Evolutionary conservation across 139 green algal genomes (phyloP), one percentile per base, ranked within the genome.

Genomic region (Chlamydomonas incerta): DNA sequence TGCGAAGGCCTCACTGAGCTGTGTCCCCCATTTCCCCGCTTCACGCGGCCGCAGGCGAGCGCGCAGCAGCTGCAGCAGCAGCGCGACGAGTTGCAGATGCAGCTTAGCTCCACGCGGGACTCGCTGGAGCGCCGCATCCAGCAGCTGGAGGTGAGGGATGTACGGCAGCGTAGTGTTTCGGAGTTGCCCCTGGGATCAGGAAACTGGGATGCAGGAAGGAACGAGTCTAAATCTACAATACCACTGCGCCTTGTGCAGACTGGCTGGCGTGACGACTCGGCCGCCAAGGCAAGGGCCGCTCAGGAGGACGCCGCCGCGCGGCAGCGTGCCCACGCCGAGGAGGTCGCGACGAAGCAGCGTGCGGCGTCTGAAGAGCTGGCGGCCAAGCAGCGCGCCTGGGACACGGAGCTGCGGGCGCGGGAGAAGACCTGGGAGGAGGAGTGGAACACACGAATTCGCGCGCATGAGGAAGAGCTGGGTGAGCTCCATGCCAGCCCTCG

Each of bases 371-470:
- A 85, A 47, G 79, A 85, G 63, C 47, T 35, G 31, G 67, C 31
- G 23, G 65, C 79, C 6, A 35, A 2, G 28, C 41, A 74, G 77
- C 63, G 77, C 14, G n/a, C 35, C 29, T 52, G 46, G 41, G 63
- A 74, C 28, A 65, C 10, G 63, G 60, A 84, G 79, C 47, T 57
- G n/a, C 18, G 15, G 13, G 6, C 66, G 23, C 31, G 31, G 47
- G 63, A 83, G 65, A 74, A 52, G 63, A 63, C 77, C 41, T 83
- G 77, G 77, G 79, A 75, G 47, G 79, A 75, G 47, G 79, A 85
- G 26, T 66, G 65, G 26, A n/a, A 1, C 14, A 50, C n/a, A 1
- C 29, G 31, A 50, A 47, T 41, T 34, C 65, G 66, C 6, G 29
- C 66, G 47, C 65, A 75, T 13, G 65, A 85, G 79, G 79, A 85